Base-by-base conservation (phyloP, 805 yeast genomes). In the Cyberlindnera americana region DNA sequence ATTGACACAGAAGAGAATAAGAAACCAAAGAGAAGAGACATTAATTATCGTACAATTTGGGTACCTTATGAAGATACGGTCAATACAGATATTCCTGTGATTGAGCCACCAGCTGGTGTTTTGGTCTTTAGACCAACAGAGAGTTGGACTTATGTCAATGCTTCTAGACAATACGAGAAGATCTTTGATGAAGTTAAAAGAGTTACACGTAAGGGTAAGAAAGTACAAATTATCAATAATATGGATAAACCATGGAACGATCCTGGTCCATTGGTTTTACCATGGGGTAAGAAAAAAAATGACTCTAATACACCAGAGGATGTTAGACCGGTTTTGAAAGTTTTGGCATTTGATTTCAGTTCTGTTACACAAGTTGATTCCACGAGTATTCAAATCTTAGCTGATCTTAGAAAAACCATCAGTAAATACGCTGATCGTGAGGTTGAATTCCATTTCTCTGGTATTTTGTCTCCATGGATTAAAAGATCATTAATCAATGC, bases 81-180 rank as follows among this genome's bases (percentile, higher is more conserved):
- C 40, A 86, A 90, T 59, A 64, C 73, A 5, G 73, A 71, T 13
- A 61, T 89, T 14, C 57, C 67, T 1, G 75, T 90, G 6, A 60
- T 60, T 13, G 84, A 89, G 2, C 95, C 97, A 13, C 96, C 96
- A 21, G 87, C 91, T 2, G 96, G 97, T 24, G 89, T 90, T 14
- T 53, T 89, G 42, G 95, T 90, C 3, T 90, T 81, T 67, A 76
- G 93, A 53, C 83, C 93, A 29, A 66, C 81, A 15, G 96, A 90
- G 54, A 69, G 89, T 13, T 83, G 85, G 63, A 76, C 87, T 1
- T 90, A 88, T 64, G 79, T 95, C 28, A 90, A 90, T 58, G 73
- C 83, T 33, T 78, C 95, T 0, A 65, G 74, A 46, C 95, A 84
- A 59, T 69, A 76, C 31, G 96, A 89, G 52, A 58, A 62, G 19